A percentile compares a stretch with the other conserved stretches of the same genome.
Conservation (phyloP, 2,329 filamentous ascomycete species). For the Pseudonectria buxi region DNA sequence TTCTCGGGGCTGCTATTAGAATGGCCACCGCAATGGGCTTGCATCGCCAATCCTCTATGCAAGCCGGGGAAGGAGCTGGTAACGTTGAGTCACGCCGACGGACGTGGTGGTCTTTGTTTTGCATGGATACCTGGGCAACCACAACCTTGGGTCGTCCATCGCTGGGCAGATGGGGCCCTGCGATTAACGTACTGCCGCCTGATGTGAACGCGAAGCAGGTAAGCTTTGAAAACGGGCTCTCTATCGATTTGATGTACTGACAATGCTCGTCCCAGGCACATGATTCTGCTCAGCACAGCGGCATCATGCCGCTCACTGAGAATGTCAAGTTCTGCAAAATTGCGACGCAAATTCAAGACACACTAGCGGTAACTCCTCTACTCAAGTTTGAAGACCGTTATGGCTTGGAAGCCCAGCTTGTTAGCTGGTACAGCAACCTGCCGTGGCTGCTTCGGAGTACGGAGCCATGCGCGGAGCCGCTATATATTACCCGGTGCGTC, state of each 20-base stretch:
- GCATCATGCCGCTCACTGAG: conserved; percentile 64
- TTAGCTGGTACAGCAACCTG: conserved; percentile 65
- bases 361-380: conserved; percentile 64
- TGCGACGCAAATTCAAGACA: conserved; percentile 69
- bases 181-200: conserved; percentile 60
- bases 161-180: conserved; percentile 59
- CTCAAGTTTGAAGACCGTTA: conserved; percentile 59
- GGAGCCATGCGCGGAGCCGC: conserved; percentile 62
- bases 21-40: conserved; percentile 67
- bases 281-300: conserved; percentile 52
- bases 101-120: conserved; percentile 71
- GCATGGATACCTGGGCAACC: conserved; percentile 66
- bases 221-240: conserved; percentile 4
- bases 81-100: conserved; percentile 51
- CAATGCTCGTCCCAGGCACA: conserved; percentile 19
- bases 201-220: conserved; percentile 42
- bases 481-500: conserved; percentile 63
- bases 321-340: conserved; percentile 77
- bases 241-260: not conserved
- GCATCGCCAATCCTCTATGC: conserved; percentile 47
- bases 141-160: conserved; percentile 65
- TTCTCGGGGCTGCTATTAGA: conserved; percentile 62
- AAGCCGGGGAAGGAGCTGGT: conserved; percentile 3
- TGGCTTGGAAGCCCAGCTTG: conserved; percentile 59
- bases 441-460: conserved; percentile 58